These are phyloP conservation scores for Xylogone sp. DNA, from an alignment of 2,329 filamentous ascomycete species.

Conservation along the genomic window DNA sequence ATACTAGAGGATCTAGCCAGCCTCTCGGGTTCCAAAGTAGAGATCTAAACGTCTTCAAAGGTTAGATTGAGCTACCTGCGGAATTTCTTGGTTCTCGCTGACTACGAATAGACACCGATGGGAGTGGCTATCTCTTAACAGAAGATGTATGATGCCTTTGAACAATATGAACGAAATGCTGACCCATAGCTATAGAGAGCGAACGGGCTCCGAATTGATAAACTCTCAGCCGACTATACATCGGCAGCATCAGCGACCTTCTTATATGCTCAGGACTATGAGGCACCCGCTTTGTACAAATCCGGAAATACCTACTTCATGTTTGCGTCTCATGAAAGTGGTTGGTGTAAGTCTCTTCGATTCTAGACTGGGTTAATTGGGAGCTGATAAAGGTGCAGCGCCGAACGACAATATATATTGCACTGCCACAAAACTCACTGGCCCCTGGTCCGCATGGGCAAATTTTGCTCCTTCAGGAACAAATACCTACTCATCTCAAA, in stretches of 20 bases:
- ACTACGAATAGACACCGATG: conserved; percentile 51
- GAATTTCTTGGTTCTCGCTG: not conserved
- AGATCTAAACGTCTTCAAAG: conserved; percentile 28
- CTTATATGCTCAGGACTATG: conserved; percentile 48
- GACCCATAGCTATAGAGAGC: conserved; percentile 27
- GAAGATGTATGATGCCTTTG: conserved; percentile 49
- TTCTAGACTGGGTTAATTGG: conserved; percentile 1
- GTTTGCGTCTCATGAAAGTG: conserved; percentile 55
- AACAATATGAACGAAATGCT: conserved; percentile 36
- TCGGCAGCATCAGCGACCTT: conserved; percentile 45
- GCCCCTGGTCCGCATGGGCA: conserved; percentile 59
- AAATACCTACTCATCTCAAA: conserved; percentile 57
- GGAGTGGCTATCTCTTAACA: conserved; percentile 56
- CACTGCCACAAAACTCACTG: conserved; percentile 51
- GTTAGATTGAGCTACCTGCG: conserved; percentile 4
- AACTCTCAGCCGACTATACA: conserved; percentile 53
- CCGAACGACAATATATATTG: conserved; percentile 63
- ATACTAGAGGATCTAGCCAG: conserved; percentile 23
- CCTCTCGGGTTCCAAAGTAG: conserved; percentile 27
- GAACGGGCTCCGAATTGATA: conserved; percentile 54
- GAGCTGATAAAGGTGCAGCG: conserved; percentile 7
- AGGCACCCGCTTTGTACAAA: conserved; percentile 62
- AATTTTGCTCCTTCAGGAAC: conserved; percentile 54
- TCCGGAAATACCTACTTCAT: conserved; percentile 58
- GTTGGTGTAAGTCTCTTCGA: conserved; percentile 29